These are phyloP conservation scores for Cyberlindnera bimundalis DNA, from an alignment of 805 yeast species.

Conservation along the genomic window DNA sequence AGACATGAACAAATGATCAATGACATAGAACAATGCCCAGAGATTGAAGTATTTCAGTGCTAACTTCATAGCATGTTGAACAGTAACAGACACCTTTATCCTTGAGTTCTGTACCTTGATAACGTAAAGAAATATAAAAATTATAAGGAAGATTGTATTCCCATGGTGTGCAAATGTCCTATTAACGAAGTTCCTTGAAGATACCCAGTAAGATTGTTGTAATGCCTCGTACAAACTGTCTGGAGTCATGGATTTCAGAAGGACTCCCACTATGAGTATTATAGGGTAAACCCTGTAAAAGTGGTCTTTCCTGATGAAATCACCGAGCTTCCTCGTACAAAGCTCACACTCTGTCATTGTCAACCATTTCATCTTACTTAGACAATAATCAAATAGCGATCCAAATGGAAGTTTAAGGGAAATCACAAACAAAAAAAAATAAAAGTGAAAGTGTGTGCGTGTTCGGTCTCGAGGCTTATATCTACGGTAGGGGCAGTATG, in stretches of 20 bases:
- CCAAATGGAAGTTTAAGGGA: too few species aligned
- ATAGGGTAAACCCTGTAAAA: slow-evolving; percentile 11
- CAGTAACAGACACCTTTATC: too few species aligned
- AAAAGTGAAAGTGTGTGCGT: too few species aligned
- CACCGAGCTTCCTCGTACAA: too few species aligned
- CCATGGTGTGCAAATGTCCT: slow-evolving; percentile 15
- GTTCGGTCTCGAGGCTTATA: too few species aligned
- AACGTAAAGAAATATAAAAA: neutral
- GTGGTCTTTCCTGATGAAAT: too few species aligned
- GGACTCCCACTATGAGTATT: slow-evolving; percentile 5
- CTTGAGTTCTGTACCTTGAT: neutral
- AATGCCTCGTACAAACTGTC: neutral
- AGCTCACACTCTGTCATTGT: too few species aligned
- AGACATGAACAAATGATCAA: slow-evolving; percentile 14
- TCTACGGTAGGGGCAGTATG: neutral
- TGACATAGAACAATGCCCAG: slow-evolving; percentile 10
- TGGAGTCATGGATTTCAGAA: neutral
- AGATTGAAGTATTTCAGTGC: slow-evolving; percentile 4
- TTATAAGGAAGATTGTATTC: slow-evolving; percentile 4
- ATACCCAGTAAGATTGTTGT: slow-evolving; percentile 14
- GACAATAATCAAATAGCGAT: too few species aligned
- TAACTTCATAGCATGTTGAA: neutral
- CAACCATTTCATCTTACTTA: neutral
- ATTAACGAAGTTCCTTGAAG: slow-evolving; percentile 13
- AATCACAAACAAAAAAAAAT: too few species aligned